Evolutionary conservation across 768 basidiomycete species (phyloP).

Genomic region (Podaxis sp.): DNA sequence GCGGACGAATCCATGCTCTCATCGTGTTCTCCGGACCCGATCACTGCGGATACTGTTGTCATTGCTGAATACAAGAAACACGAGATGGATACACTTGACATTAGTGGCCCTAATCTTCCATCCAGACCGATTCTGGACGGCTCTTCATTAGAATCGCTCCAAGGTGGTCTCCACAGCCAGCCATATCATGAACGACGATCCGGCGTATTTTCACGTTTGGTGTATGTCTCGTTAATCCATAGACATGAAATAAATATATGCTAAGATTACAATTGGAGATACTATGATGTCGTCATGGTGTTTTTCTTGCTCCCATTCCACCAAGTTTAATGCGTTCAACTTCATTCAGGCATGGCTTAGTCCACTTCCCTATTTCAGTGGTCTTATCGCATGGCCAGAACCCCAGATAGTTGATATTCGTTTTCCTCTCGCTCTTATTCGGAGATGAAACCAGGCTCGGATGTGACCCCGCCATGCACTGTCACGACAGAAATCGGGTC

Average conservation of each 20-base stretch:
- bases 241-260: neutral
- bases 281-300: constrained; percentile 11
- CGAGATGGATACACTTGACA: neutral
- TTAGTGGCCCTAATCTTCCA: neutral
- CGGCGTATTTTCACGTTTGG: constrained; percentile 23
- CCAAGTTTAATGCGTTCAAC: constrained; percentile 4
- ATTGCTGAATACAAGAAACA: neutral
- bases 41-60: neutral
- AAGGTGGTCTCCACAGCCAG: constrained; percentile 6
- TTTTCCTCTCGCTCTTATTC: constrained; percentile 2
- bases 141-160: constrained; percentile 6
- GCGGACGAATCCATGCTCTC: neutral
- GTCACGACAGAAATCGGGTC: neutral
- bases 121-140: neutral
- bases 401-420: neutral
- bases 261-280: constrained; percentile 13
- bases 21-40: neutral
- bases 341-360: neutral
- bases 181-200: constrained; percentile 26
- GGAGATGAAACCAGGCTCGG: neutral
- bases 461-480: neutral
- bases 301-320: constrained; percentile 9
- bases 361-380: neutral
- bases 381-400: neutral
- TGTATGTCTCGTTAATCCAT: constrained; percentile 12